Base-by-base conservation (phyloP, 2,329 filamentous ascomycete genomes). In the Tolypocladium tundrense region DNA sequence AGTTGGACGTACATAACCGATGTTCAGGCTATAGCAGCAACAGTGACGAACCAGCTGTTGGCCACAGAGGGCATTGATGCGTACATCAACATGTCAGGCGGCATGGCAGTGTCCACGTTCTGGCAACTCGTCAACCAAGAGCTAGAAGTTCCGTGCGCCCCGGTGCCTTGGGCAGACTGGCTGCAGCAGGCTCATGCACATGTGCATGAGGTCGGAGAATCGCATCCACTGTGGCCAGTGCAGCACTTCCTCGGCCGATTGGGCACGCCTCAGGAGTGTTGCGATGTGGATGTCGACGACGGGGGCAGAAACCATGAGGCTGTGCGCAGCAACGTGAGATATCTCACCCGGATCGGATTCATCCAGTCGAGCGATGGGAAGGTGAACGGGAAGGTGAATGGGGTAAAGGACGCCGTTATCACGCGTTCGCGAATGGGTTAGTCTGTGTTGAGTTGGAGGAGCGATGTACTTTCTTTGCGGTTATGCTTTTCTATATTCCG, bases 301-400 rank as follows among this genome's bases (percentile, higher is more conserved):
- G 54, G 53, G 13, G 27, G 40, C 3, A 48, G 57, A 19, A 52
- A 43, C 4, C 14, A 55, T 11, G 33, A 21, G 14, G 60, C 57
- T 3, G 37, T 63, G 5, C 53, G 58, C 21, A 57, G 56, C 39
- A 64, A 60, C 53, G 55, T 62, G 31, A 40, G 55, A 1, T 62
- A 60, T 48, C 56, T 62, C 24, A 60, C 39, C 52, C 41, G 55
- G 13, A 56, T 64, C 33, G 59, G 55, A 3, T 63, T 63, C 39
- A 56, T 94, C 84, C 53, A 50, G 37, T 39, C 37, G 37, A 39
- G 37, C 14, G 11, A 11, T 37, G 5, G 37, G 37, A 39, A 39
- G 13, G 37, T 27, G 24, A 27, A 27, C 3, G 2, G 24, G 6
- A 31, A 31, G 27, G 6, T 39, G 37, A 39, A 39, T 16, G 37